Evolutionary conservation across 2,329 filamentous ascomycete species (phyloP), one percentile per base, ranked within the genome.

Genomic region (Penicillium glabrum): DNA sequence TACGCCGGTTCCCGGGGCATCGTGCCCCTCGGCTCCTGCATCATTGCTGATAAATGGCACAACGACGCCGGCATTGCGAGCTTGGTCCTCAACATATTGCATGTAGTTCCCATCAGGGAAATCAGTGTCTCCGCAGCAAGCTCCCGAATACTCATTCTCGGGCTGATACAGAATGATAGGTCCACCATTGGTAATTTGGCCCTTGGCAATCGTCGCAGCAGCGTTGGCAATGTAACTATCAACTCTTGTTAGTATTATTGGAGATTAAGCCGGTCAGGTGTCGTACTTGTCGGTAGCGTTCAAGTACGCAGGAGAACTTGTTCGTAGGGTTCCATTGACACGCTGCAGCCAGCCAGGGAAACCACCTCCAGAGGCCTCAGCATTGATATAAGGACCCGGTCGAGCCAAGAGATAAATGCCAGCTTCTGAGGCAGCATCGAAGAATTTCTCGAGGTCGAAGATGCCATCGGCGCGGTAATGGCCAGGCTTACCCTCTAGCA

Each of bases 101-200:
- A 93, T 85, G 69, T 93, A 95, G 0, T 81, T 78, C 0, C 81
- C 79, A 64, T 91, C 86, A 0, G 88, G 88, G 61, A 88, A 90
- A 2, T 73, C 70, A n/a, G 82, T 75, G 11, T 51, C 43, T 2
- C 76, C 76, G 4, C 74, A 75, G 16, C 76, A 73, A 1, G 79
- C 79, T 19, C 77, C 73, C 1, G 83, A 86, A 68, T 93, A 93
- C 70, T 95, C 91, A 60, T 95, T 96, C 70, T 96, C 91, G 0
- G 89, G 87, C 70, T 96, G 91, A 43, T 89, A 82, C 1, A 93
- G 76, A 58, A 96, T 90, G 8, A 96, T 82, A 0, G 90, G 90
- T 0, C 91, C 91, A 0, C 89, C 90, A 51, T 93, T 90, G 1
- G 89, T 93, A 66, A 96, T 93, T 66, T 95, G 90, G 0, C 84